Base-by-base conservation (phyloP, 176 grass and related monocot species). In the Panicum miliaceum region DNA sequence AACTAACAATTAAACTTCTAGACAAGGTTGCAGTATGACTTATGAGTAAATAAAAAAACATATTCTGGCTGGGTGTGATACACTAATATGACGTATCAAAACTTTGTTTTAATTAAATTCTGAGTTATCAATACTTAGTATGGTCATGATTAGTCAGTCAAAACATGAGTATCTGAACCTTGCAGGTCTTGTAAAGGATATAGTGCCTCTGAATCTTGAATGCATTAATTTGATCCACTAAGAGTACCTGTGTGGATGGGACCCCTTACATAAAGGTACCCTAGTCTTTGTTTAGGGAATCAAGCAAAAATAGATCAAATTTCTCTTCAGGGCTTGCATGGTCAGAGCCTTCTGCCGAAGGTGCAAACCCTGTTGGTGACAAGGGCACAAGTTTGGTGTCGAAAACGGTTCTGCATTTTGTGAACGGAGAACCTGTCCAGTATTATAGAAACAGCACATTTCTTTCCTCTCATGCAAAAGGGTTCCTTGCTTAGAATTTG, bases 31-130 rank as follows among this genome's bases (percentile, higher is more conserved):
- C 64, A 9, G 35, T 38, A 38, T 67, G 16, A 67, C 29, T 32
- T 32, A 8, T 38, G 25, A 9, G n/a, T 52, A 18, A 52, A 52
- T 20, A 53, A 51, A 18, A 18, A 14, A 53, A 53, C 15, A 53
- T 5, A 20, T 53, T 20, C 51, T 7, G 51, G 5, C 51, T 53
- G 16, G 51, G 51, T 53, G 16, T 32, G 2, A 2, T 32, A 32
- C 29, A 32, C 29, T 20, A 53, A 53, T 53, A 20, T 18, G 2
- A 40, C 6, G 10, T 76, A 22, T 40, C 36, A 63, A 63, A 41
- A 27, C 25, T 63, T 78, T 56, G 54, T 42, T 75, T 12, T 25
- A 25, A 80, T 42, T 81, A 4, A 27, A 40, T 69, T 56, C n/a
- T 5, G 5, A 34, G 20, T 42, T 57, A 58, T 26, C 27, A 20